Conservation (phyloP, 768 basidiomycete species). For the Tulasnella sp. region DNA sequence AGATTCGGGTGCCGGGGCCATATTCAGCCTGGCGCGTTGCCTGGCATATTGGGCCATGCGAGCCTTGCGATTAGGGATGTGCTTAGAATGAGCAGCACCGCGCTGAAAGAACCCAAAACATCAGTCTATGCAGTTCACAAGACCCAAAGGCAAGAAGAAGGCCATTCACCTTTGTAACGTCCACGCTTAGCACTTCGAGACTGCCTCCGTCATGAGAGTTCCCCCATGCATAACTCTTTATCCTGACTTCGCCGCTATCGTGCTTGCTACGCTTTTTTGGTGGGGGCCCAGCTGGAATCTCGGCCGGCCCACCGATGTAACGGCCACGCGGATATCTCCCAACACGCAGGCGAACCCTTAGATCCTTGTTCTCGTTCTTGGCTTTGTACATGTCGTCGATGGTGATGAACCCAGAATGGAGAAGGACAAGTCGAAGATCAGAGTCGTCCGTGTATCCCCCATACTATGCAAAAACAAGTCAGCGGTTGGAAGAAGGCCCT, state of each 20-base stretch:
- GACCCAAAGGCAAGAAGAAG: neutral
- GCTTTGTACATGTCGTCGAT: slow-evolving; percentile 35
- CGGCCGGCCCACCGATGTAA: slow-evolving; percentile 5
- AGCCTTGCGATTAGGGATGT: slow-evolving; percentile 35
- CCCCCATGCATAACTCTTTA: slow-evolving; percentile 35
- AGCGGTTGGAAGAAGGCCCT: neutral
- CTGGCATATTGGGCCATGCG: slow-evolving; percentile 35
- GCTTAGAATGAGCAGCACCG: slow-evolving; percentile 34
- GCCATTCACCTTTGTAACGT: slow-evolving; percentile 31
- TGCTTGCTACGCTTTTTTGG: slow-evolving; percentile 4
- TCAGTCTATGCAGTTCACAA: neutral
- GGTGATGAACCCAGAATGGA: slow-evolving; percentile 33
- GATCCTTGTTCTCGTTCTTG: slow-evolving; percentile 28
- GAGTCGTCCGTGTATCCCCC: slow-evolving; percentile 37
- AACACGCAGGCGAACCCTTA: slow-evolving; percentile 32
- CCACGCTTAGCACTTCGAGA: slow-evolving; percentile 31
- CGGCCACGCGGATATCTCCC: slow-evolving; percentile 30
- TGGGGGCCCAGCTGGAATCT: neutral
- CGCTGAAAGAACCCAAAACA: slow-evolving; percentile 11
- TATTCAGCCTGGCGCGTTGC: slow-evolving; percentile 35
- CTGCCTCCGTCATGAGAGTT: slow-evolving; percentile 34
- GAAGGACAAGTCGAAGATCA: slow-evolving; percentile 34
- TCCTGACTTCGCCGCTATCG: neutral
- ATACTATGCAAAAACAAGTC: slow-evolving; percentile 25
- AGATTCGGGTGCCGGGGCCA: slow-evolving; percentile 21